phyloP scores from a whole-genome alignment of 2,329 filamentous ascomycete genomes.

The Botrytis tulipae region DNA sequence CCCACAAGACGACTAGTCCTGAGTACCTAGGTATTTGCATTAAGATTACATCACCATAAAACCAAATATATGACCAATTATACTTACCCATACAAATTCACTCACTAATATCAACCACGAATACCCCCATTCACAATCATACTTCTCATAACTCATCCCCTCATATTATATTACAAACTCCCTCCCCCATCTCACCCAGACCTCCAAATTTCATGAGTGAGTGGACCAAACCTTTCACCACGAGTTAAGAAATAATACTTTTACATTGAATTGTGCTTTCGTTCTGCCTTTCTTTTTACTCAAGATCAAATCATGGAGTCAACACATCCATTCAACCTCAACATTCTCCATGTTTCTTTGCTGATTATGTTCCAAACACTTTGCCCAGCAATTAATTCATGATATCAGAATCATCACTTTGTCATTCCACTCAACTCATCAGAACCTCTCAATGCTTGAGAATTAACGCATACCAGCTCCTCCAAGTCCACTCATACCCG shows the following conservation, averaged over 20 bases:
- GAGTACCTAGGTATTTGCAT: too few species aligned
- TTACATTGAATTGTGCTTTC: slow-evolving; percentile 14
- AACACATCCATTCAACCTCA: slow-evolving; percentile 13
- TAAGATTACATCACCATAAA: neutral
- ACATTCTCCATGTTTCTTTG: neutral
- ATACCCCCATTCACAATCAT: neutral
- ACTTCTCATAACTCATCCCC: neutral
- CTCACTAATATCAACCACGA: neutral
- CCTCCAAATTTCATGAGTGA: neutral
- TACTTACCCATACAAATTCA: neutral
- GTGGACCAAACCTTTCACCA: neutral
- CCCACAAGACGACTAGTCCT: neutral
- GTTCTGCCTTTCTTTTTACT: slow-evolving; percentile 18
- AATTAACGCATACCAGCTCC: slow-evolving; percentile 33
- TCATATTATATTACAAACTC: slow-evolving; percentile 6
- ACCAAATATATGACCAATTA: neutral
- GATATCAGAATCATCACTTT: neutral
- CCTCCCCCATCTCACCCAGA: neutral
- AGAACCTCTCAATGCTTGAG: neutral
- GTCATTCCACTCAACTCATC: neutral
- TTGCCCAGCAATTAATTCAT: neutral
- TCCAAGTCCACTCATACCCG: slow-evolving; percentile 52
- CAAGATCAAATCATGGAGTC: slow-evolving; percentile 17
- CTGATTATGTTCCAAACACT: neutral
- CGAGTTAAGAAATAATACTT: slow-evolving; percentile 6